Conservation (phyloP, 768 basidiomycete species). For the Leccinum variicolor region DNA sequence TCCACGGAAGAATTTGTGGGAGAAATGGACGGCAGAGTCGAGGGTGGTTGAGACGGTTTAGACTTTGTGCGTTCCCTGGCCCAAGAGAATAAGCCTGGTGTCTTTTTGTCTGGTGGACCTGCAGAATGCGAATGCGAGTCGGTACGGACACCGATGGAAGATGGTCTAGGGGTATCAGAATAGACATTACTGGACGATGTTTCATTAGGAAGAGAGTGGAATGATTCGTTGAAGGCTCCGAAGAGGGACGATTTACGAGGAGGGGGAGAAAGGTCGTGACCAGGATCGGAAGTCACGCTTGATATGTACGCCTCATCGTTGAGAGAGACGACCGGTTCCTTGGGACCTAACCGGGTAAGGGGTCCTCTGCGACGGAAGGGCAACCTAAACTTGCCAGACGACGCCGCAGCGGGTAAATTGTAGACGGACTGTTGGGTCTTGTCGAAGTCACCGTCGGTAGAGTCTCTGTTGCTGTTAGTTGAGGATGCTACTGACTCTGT, state of each 20-base stretch:
- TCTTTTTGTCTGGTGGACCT: slow-evolving; percentile 29
- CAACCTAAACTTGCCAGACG: slow-evolving; percentile 44
- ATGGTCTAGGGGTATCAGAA: slow-evolving; percentile 22
- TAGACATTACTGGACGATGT: slow-evolving; percentile 22
- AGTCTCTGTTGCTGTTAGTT: slow-evolving; percentile 12
- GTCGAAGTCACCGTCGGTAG: slow-evolving; percentile 29
- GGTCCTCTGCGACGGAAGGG: slow-evolving; percentile 41
- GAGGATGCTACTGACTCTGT: slow-evolving; percentile 16
- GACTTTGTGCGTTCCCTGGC: slow-evolving; percentile 37
- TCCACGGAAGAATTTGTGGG: slow-evolving; percentile 21
- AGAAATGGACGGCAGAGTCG: slow-evolving; percentile 33
- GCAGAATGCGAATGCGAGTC: slow-evolving; percentile 14
- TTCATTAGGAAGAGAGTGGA: slow-evolving; percentile 58
- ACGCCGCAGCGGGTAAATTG: slow-evolving; percentile 25
- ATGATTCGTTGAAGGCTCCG: slow-evolving; percentile 50
- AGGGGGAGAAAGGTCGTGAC: slow-evolving; percentile 47
- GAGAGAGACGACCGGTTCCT: slow-evolving; percentile 14
- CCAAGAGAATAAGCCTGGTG: slow-evolving; percentile 36
- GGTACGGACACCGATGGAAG: slow-evolving; percentile 10
- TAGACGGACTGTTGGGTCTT: slow-evolving; percentile 17
- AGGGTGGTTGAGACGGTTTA: slow-evolving; percentile 24
- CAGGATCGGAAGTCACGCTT: slow-evolving; percentile 42
- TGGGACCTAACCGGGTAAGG: slow-evolving; percentile 9
- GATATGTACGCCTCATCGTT: slow-evolving; percentile 33
- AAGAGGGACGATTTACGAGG: slow-evolving; percentile 66